Percentiles rank a stretch among this genome's conserved stretches.
Conservation (phyloP, 441 rosid genomes). For the Mallotus japonicus region DNA sequence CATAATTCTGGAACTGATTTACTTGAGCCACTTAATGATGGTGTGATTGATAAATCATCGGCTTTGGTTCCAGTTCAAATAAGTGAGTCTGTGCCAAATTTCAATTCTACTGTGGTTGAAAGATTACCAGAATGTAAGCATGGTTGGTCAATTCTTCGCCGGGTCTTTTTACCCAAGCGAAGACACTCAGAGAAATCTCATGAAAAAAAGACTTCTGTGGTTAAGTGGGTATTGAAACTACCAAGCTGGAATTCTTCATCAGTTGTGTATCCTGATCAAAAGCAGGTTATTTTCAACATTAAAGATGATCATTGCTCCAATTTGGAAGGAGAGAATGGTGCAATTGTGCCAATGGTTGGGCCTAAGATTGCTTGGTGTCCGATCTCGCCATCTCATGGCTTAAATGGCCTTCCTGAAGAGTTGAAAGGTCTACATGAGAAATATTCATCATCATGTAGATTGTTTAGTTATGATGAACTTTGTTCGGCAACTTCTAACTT, state of each 20-base stretch:
- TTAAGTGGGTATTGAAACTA: conserved; percentile 43
- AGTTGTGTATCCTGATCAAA: conserved; percentile 60
- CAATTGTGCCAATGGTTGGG: conserved; percentile 42
- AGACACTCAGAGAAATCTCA: conserved; percentile 36
- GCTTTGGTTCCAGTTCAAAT: conserved; percentile 51
- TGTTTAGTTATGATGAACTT: conserved; percentile 78
- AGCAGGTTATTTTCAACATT: conserved; percentile 33
- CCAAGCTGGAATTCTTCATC: conserved; percentile 55
- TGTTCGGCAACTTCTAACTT: conserved; percentile 60
- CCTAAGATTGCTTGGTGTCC: conserved; percentile 38
- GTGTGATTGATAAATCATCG: conserved; percentile 37
- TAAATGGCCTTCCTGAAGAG: conserved; percentile 49
- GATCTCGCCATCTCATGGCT: conserved; percentile 41
- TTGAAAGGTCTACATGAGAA: conserved; percentile 60
- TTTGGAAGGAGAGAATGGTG: conserved; percentile 51
- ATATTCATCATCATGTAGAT: conserved; percentile 75
- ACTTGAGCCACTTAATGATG: conserved; percentile 18
- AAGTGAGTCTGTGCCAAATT: conserved; percentile 30
- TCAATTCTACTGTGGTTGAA: conserved; percentile 22
- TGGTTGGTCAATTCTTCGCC: conserved; percentile 65
- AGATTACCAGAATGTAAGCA: conserved; percentile 30
- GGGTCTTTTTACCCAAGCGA: conserved; percentile 36
- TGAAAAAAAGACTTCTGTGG: conserved; percentile 43
- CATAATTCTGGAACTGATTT: conserved; percentile 23
- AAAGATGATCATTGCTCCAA: conserved; percentile 35